These are phyloP conservation scores for Wickerhamomyces hampshirensis DNA, from an alignment of 805 yeast species.

Conservation along the genomic window DNA sequence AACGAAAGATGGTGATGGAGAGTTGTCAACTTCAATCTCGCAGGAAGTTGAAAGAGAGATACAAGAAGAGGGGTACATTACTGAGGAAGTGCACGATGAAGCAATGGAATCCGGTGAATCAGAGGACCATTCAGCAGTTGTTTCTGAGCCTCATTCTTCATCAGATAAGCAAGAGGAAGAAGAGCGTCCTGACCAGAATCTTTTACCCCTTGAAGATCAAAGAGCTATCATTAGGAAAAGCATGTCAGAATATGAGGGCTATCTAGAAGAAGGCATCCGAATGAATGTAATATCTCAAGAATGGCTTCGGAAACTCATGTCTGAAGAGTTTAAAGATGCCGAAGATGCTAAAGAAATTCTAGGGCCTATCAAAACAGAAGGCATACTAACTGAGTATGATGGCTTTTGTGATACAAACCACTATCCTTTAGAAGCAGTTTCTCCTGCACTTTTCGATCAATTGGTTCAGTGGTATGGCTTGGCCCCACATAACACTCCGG, in stretches of 20 bases:
- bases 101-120: too few relatives aligned
- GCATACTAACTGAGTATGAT: conserved; percentile 42
- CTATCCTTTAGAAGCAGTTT: conserved; percentile 32
- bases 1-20: too few relatives aligned
- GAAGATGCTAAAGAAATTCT: conserved; percentile 8
- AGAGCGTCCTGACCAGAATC: neutral
- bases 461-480: conserved; percentile 54
- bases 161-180: conserved; percentile 1
- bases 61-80: too few relatives aligned
- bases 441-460: conserved; percentile 39
- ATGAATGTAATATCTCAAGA: conserved; percentile 12
- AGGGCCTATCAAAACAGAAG: conserved; percentile 38
- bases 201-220: conserved; percentile 13
- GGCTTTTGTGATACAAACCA: conserved; percentile 32
- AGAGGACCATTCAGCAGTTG: too few relatives aligned
- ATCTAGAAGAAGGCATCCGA: conserved; percentile 11
- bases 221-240: conserved; percentile 9
- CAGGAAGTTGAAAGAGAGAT: too few relatives aligned
- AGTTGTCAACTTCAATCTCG: too few relatives aligned
- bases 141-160: too few relatives aligned
- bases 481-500: conserved; percentile 31
- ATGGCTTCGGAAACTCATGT: conserved; percentile 14
- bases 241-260: conserved; percentile 1
- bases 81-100: too few relatives aligned
- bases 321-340: conserved; percentile 6